These are phyloP conservation scores for Hypoxylon sp. DNA, from an alignment of 2,329 filamentous ascomycete species.

Conservation along the genomic window DNA sequence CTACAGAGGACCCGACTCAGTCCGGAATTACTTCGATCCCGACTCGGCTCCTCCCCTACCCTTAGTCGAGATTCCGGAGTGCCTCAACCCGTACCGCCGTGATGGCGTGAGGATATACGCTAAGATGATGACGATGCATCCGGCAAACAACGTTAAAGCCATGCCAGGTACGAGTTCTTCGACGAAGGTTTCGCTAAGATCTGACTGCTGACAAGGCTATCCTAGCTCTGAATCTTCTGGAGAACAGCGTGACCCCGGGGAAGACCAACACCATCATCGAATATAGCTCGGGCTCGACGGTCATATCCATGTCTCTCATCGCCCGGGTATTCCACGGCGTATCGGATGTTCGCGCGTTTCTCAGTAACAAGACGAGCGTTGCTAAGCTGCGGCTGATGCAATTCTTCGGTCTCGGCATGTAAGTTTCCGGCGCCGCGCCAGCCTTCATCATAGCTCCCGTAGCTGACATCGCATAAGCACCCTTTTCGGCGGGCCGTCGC, in stretches of 20 bases:
- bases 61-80: conserved; percentile 69
- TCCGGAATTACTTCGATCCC: conserved; percentile 70
- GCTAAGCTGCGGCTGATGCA: conserved; percentile 67
- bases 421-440: conserved; percentile 27
- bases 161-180: conserved; percentile 64
- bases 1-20: conserved; percentile 67
- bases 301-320: conserved; percentile 69
- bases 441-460: not conserved
- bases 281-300: conserved; percentile 71
- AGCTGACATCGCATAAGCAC: conserved; percentile 51
- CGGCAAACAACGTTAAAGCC: conserved; percentile 73
- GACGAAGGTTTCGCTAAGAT: not conserved
- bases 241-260: conserved; percentile 55
- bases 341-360: conserved; percentile 64
- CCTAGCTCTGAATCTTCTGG: conserved; percentile 63
- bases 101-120: conserved; percentile 73
- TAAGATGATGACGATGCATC: conserved; percentile 74
- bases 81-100: conserved; percentile 66
- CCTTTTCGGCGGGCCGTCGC: conserved; percentile 69
- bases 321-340: conserved; percentile 63
- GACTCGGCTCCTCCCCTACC: conserved; percentile 68
- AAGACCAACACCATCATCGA: conserved; percentile 67
- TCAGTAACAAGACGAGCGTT: conserved; percentile 69
- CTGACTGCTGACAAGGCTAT: conserved; percentile 10
- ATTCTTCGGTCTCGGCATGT: conserved; percentile 69